These are phyloP conservation scores for Cladosporium sphaerospermum DNA, from an alignment of 2,329 filamentous ascomycete genomes.

Conservation along the genomic window DNA sequence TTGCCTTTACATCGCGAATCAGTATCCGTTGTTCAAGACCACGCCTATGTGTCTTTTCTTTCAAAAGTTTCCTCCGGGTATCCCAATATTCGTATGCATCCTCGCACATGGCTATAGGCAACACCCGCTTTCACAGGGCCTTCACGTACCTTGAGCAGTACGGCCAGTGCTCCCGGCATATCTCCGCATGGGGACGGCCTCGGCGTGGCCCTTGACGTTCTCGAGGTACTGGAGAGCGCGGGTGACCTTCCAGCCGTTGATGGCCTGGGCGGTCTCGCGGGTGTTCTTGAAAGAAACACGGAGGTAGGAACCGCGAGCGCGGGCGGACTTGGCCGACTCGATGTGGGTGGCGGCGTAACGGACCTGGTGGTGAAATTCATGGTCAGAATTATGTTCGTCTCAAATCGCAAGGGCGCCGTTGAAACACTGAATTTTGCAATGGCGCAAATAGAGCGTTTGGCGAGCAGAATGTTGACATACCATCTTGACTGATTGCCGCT, in stretches of 20 bases:
- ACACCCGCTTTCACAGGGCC: slow-evolving; percentile 11
- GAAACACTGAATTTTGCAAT: neutral
- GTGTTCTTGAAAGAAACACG: slow-evolving; percentile 99
- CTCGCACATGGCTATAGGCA: slow-evolving; percentile 29
- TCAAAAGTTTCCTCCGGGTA: slow-evolving; percentile 13
- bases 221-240: slow-evolving; percentile 95
- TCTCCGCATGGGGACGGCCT: slow-evolving; percentile 97
- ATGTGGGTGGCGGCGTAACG: slow-evolving; percentile 93
- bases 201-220: slow-evolving; percentile 94
- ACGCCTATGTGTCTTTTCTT: slow-evolving; percentile 16
- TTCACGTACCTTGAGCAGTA: slow-evolving; percentile 87
- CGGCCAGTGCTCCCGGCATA: slow-evolving; percentile 94
- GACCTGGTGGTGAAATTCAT: slow-evolving; percentile 53
- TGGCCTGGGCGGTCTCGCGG: slow-evolving; percentile 97
- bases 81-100: slow-evolving; percentile 28
- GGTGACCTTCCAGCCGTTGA: slow-evolving; percentile 98
- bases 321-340: slow-evolving; percentile 84
- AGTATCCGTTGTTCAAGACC: slow-evolving; percentile 8
- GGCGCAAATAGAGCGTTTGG: neutral
- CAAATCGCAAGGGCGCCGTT: neutral
- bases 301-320: slow-evolving; percentile 96
- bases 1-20: slow-evolving; percentile 61
- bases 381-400: neutral
- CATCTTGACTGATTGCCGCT: slow-evolving; percentile 31
- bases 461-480: slow-evolving; percentile 22